Evolutionary conservation across 495 filamentous ascomycete genomes (phyloP), one percentile per base, ranked within the genome.

Genomic region (Aspergillus bertholletiae): DNA sequence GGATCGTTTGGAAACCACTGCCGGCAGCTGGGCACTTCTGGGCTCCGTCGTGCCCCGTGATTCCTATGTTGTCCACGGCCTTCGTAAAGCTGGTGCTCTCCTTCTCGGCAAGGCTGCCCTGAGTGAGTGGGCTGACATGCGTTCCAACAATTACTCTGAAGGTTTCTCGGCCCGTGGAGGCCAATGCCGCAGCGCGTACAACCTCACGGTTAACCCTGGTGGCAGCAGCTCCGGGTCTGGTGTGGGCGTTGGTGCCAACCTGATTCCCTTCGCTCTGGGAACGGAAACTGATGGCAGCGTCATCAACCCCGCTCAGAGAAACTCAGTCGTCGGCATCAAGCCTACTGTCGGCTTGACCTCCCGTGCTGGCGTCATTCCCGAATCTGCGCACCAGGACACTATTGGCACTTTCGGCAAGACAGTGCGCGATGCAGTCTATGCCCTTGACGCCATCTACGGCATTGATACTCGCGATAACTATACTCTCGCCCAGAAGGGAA

Each of bases 241-340:
- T 11, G 78, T 74, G 5, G 81, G 80, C 18, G 84, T 90, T 12
- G 76, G 80, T 1, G 78, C 79, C 20, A 89, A 89, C 61, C 56
- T 83, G 28, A 67, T 84, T 27, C 72, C 80, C 0, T 84, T 89
- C 64, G 74, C 84, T 1, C 62, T 89, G 5, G 87, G 87, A n/a
- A 88, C 87, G 0, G 87, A 89, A 67, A 90, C 86, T 0, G 87
- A 90, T 63, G 85, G 85, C 15, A 86, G 82, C 71, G 80, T 89
- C 7, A 88, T 89, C 66, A 85, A 84, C 64, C 87, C 87, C 4
- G 86, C 87, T 1, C 80, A 86, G 68, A 62, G 83, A 15, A 88
- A 86, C 58, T 78, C 78, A 0, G 63, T 88, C 5, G 83, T 87
- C 7, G 84, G 84, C 15, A 83, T 87, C 63, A 88, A 88, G 65